Conservation (phyloP, 225 moss, liverwort and hornwort genomes). For the Ulota crispa region DNA sequence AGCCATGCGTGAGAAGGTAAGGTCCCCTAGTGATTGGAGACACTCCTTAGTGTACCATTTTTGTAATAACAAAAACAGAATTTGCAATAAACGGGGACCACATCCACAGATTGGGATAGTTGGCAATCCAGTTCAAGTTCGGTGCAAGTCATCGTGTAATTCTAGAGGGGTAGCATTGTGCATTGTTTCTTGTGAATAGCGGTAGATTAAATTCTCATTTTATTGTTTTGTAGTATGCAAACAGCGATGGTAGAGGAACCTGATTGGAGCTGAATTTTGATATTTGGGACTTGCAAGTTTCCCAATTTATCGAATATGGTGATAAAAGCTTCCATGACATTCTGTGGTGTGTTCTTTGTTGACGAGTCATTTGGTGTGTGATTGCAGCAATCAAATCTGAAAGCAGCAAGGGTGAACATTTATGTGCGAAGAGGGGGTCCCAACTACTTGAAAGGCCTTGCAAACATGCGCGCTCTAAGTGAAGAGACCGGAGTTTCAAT, state of each 20-base stretch:
- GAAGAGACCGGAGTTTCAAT: slow-evolving; percentile 73
- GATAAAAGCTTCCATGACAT: not conserved
- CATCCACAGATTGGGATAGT: no score
- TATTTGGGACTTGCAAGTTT: no score
- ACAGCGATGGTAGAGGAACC: no score
- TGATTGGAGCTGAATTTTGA: no score
- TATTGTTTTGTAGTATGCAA: no score
- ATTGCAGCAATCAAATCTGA: slow-evolving; percentile 77
- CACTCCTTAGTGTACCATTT: not conserved
- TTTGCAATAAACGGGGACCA: no score
- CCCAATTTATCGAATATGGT: no score
- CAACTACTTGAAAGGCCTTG: slow-evolving; percentile 81
- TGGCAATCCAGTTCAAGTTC: no score
- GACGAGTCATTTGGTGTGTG: slow-evolving; percentile 11
- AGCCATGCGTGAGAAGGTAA: slow-evolving; percentile 91
- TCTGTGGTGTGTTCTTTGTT: not conserved
- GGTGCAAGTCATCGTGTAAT: no score
- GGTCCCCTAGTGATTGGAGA: not conserved
- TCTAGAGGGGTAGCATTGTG: no score
- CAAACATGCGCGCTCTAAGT: slow-evolving; percentile 84
- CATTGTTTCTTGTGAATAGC: no score
- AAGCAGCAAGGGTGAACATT: slow-evolving; percentile 85
- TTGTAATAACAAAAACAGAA: not conserved
- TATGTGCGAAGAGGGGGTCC: slow-evolving; percentile 92
- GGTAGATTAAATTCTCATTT: no score